Base-by-base conservation (phyloP, 2,329 filamentous ascomycete species). In the Aspergillus amoenus region DNA sequence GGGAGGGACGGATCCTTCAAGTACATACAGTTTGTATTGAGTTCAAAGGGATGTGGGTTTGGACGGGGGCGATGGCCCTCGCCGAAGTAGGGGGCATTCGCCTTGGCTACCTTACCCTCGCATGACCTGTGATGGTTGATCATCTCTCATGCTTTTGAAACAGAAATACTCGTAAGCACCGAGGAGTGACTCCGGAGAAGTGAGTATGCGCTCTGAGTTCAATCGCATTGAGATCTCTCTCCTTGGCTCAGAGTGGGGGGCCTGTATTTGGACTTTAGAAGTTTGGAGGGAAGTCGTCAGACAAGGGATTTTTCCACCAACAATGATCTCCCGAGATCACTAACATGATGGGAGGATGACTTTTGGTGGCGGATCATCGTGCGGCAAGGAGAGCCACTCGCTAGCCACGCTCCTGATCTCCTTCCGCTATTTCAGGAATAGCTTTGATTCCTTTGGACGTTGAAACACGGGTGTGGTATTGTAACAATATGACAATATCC, bases 401-500 rank as follows among this genome's bases (percentile, higher is more conserved):
- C n/a, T 17, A 57, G 41, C 27, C 22, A 45, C 12, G 34, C 24
- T 27, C 48, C 27, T 7, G 27, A 37, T 34, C 41, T 44, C 42
- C 17, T 7, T 17, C 40, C 43, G 27, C 49, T 42, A 17, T 41
- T 52, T 45, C 15, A 32, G 21, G 50, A 13, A 24, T 49, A 40
- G 47, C 27, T 30, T 21, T 39, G 37, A 41, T 51, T 55, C 27
- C 27, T 37, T 46, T 49, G 34, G 13, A 32, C 21, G 13, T 40
- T 8, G n/a, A 52, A 46, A 39, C 30, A 40, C 40, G 13, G 47
- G 22, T n/a, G 5, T n/a, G 3, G 62, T 68, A 68, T 53, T 56
- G 66, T 66, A 51, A 68, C 9, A 3, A 5, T 1, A n/a, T 58
- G 49, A 68, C 65, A 49, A 42, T 58, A 64, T 56, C 17, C 24